Percentiles rank a stretch among this genome's conserved stretches.
These are phyloP conservation scores for Trichoderma sp. DNA, from an alignment of 2,329 filamentous ascomycete species.

Conservation along the genomic window DNA sequence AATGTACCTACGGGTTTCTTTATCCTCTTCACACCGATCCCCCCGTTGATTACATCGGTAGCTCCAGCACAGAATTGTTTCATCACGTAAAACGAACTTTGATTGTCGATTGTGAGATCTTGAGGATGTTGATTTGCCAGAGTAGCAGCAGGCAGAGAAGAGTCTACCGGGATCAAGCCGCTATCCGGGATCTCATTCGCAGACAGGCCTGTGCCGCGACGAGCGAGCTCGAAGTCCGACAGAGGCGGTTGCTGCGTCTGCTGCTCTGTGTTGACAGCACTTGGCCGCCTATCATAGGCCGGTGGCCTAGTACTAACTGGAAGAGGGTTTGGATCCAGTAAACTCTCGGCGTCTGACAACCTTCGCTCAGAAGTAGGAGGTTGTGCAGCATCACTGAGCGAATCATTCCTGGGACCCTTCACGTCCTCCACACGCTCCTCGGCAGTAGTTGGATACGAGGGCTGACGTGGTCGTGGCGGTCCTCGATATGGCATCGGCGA, in stretches of 20 bases:
- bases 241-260: background rate
- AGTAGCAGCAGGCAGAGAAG: background rate
- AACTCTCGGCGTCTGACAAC: constrained; percentile 24
- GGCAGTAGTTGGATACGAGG: background rate
- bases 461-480: constrained; percentile 12
- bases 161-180: constrained; percentile 35
- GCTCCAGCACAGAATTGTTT: constrained; percentile 62
- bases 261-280: background rate
- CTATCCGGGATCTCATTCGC: background rate
- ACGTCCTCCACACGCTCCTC: background rate
- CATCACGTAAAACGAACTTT: constrained; percentile 56
- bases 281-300: background rate
- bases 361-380: background rate
- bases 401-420: background rate
- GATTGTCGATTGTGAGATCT: constrained; percentile 49
- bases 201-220: background rate
- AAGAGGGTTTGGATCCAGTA: constrained; percentile 23
- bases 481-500: constrained; percentile 22
- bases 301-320: background rate
- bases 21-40: constrained; percentile 54
- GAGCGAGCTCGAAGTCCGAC: constrained; percentile 16
- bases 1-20: constrained; percentile 49
- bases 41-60: constrained; percentile 53
- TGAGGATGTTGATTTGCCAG: constrained; percentile 18
- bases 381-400: background rate